Base-by-base conservation (phyloP, 768 basidiomycete genomes). In the Amanita exitialis region DNA sequence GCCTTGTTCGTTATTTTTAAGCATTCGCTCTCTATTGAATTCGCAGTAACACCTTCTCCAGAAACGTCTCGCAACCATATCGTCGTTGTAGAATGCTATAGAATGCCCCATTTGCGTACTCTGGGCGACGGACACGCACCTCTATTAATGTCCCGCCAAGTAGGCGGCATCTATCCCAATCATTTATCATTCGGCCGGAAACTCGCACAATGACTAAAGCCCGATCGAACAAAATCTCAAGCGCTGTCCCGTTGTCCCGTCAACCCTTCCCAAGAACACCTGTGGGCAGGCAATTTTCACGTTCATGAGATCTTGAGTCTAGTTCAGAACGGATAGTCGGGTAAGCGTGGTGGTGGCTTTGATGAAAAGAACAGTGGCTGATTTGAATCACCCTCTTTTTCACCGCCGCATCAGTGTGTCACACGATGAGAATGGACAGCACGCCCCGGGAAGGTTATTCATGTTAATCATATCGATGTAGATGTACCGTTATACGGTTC, bases 391-490 rank as follows among this genome's bases (percentile, higher is more conserved):
- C 13, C 42, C 21, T 43, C 42, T 43, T 43, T 43, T 43, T 23
- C 12, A 7, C 42, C 42, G 42, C 21, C 25, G 21, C 23, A 23
- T 25, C 21, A 43, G 42, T 13, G 20, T 20, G 23, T 25, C 23
- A 43, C 21, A 43, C 21, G 20, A 25, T 27, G 20, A 13, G 21
- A 20, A 20, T 23, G 18, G 39, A 41, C 15, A 43, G 41, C 41
- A 25, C 16, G 18, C 21, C 13, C 13, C 32, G 10, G 42, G 8
- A 6, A 27, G 25, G 23, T 7, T 43, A 27, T 27, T 28, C 42
- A 27, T 25, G 42, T 43, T 43, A 43, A 43, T 43, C 42, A 43
- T 43, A 43, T 43, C 23, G 42, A 43, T 43, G 42, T 28, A 27
- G 42, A 43, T 43, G 42, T 28, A 27, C 42, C 39, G 10, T 18